Evolutionary conservation across 345 rosid species (phyloP).

Genomic region (Lepidium sativum): DNA sequence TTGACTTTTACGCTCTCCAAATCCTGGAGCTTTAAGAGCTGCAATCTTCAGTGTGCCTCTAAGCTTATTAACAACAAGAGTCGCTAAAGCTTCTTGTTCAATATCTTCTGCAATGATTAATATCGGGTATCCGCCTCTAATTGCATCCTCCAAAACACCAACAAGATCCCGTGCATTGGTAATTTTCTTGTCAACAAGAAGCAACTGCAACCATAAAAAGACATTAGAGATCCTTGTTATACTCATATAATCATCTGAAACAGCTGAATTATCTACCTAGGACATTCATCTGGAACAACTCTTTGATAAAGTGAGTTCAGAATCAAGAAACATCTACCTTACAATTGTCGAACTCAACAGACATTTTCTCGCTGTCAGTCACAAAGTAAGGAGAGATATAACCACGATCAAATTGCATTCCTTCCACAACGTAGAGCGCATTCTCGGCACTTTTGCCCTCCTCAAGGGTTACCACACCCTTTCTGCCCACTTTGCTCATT

Average conservation of each 20-base stretch:
- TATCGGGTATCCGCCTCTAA: slow-evolving; percentile 68
- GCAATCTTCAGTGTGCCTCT: slow-evolving; percentile 92
- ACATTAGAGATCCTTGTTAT: not conserved
- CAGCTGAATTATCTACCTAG: not conserved
- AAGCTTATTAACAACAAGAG: slow-evolving; percentile 92
- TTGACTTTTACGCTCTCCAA: slow-evolving; percentile 94
- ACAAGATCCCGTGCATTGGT: slow-evolving; percentile 95
- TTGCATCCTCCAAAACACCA: slow-evolving; percentile 80
- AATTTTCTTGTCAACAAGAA: slow-evolving; percentile 93
- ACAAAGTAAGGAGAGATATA: slow-evolving; percentile 98
- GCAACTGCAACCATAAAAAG: slow-evolving; percentile 47
- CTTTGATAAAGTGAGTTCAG: not conserved
- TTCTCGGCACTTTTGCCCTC: slow-evolving; percentile 99
- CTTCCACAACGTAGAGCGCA: slow-evolving; percentile 92
- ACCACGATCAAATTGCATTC: slow-evolving; percentile 99
- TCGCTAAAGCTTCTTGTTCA: slow-evolving; percentile 95
- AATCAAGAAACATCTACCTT: slow-evolving; percentile 46
- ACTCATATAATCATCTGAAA: not conserved
- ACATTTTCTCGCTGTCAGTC: slow-evolving; percentile 94
- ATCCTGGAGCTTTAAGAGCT: slow-evolving; percentile 95
- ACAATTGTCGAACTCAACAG: slow-evolving; percentile 94
- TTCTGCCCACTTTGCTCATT: slow-evolving; percentile 90
- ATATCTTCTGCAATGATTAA: slow-evolving; percentile 87
- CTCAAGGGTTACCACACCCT: slow-evolving; percentile 97
- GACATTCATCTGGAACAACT: not conserved